phyloP scores from a whole-genome alignment of 2,329 filamentous ascomycete species.

The Beauveria brongniartii region DNA sequence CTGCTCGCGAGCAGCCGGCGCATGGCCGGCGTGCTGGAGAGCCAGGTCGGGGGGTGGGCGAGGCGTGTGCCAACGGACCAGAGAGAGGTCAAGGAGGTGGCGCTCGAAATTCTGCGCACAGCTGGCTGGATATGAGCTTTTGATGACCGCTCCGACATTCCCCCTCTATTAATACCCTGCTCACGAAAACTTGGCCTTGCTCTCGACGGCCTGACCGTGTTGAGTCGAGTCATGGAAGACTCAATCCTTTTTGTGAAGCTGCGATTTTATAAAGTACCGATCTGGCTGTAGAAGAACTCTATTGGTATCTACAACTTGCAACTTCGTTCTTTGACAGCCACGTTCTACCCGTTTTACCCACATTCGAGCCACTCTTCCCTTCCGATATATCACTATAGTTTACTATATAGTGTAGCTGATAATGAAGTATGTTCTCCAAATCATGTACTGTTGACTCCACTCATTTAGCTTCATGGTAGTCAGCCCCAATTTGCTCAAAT shows the following conservation, averaged over 20 bases:
- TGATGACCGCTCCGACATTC: not conserved
- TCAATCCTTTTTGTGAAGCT: not conserved
- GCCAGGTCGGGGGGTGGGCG: slow-evolving; percentile 11
- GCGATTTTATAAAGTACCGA: not conserved
- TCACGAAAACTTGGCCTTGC: not conserved
- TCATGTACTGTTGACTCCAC: not conserved
- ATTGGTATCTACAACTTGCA: not conserved
- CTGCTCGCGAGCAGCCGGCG: slow-evolving; percentile 4
- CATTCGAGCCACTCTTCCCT: not conserved
- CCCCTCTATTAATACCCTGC: not conserved
- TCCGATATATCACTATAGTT: not conserved
- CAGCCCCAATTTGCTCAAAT: not conserved
- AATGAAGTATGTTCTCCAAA: not conserved
- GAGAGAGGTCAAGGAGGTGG: slow-evolving; percentile 11
- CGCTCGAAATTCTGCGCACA: slow-evolving; percentile 9
- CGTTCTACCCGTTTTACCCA: not conserved
- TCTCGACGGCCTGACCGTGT: no score
- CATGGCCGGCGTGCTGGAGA: slow-evolving; percentile 11
- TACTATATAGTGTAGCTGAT: not conserved
- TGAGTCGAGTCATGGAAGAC: no score
- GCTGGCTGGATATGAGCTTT: slow-evolving; percentile 10
- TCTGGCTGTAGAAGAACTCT: not conserved
- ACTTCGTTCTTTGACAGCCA: not conserved
- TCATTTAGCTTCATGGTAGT: not conserved
- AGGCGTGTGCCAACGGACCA: slow-evolving; percentile 10